A percentile compares a stretch with the other conserved stretches of the same genome.
These are phyloP conservation scores for Blastobotrys attinorum DNA, from an alignment of 805 yeast species.

Conservation along the genomic window DNA sequence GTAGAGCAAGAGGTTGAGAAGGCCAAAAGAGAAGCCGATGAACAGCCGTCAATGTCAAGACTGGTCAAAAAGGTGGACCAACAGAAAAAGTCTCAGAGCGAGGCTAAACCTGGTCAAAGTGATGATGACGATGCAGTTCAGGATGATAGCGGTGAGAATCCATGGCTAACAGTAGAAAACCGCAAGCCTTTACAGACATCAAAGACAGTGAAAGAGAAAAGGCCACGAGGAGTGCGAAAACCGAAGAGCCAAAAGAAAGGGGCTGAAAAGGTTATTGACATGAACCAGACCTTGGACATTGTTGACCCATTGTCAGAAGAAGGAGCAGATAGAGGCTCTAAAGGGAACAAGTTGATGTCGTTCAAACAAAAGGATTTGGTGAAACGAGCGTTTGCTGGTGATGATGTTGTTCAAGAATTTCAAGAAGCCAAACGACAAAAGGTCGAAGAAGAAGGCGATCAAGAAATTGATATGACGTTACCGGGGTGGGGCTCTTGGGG, in stretches of 20 bases:
- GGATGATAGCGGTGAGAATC: conserved; percentile 24
- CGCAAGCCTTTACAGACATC: conserved; percentile 46
- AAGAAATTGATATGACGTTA: conserved; percentile 73
- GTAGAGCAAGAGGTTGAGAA: conserved; percentile 17
- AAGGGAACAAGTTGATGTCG: conserved; percentile 27
- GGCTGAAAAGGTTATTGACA: conserved; percentile 22
- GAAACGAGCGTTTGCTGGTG: conserved; percentile 94
- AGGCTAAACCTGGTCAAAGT: not conserved
- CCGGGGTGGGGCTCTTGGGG: conserved; percentile 99
- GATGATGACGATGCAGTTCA: conserved; percentile 6
- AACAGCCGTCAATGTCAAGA: conserved; percentile 9
- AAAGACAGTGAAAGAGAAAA: conserved; percentile 31
- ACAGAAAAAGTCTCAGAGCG: conserved; percentile 1
- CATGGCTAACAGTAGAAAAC: conserved; percentile 29
- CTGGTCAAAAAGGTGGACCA: conserved; percentile 7
- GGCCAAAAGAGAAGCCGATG: conserved; percentile 23
- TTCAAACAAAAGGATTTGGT: conserved; percentile 78
- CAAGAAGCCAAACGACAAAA: conserved; percentile 64
- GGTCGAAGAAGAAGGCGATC: conserved; percentile 72
- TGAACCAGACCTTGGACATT: conserved; percentile 43
- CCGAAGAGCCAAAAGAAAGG: conserved; percentile 16
- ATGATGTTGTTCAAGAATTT: conserved; percentile 81
- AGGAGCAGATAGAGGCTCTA: conserved; percentile 36
- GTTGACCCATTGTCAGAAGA: conserved; percentile 39
- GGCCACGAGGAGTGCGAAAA: conserved; percentile 33